These are phyloP conservation scores for Suillus paluster DNA, from an alignment of 768 basidiomycete genomes.

Conservation along the genomic window DNA sequence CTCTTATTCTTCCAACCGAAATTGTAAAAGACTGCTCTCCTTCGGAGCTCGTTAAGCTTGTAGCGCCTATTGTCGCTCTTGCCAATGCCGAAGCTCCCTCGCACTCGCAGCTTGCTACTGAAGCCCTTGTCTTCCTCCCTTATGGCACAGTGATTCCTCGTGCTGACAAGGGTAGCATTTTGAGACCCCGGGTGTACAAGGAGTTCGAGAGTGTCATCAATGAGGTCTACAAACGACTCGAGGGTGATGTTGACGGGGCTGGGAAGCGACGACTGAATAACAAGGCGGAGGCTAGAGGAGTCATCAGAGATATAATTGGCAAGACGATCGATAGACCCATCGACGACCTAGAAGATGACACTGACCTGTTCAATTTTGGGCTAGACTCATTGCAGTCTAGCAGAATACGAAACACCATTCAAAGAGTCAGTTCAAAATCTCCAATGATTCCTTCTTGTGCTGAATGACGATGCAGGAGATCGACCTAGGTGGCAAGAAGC, in stretches of 20 bases:
- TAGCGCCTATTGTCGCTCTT: conserved; percentile 47
- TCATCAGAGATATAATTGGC: conserved; percentile 20
- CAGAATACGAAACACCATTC: conserved; percentile 51
- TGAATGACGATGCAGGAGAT: conserved; percentile 40
- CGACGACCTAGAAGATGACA: conserved; percentile 28
- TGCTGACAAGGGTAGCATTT: conserved; percentile 55
- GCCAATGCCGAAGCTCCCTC: conserved; percentile 56
- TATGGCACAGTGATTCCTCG: conserved; percentile 51
- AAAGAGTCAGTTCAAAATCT: conserved; percentile 40
- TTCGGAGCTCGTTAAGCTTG: conserved; percentile 39
- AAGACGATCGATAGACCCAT: conserved; percentile 25
- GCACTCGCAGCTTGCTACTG: conserved; percentile 54
- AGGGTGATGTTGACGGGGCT: conserved; percentile 38
- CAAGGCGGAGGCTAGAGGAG: conserved; percentile 16
- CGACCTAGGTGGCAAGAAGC: conserved; percentile 24
- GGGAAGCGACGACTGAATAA: conserved; percentile 17
- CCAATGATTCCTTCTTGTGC: conserved; percentile 22
- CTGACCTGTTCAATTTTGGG: conserved; percentile 52
- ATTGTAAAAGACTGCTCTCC: conserved; percentile 28
- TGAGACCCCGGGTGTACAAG: conserved; percentile 54
- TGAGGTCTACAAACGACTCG: conserved; percentile 44
- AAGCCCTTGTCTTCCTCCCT: conserved; percentile 55
- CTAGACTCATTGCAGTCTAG: conserved; percentile 59
- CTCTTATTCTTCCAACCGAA: conserved; percentile 55
- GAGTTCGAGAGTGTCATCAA: conserved; percentile 52